These are phyloP conservation scores for Acacia crassicarpa DNA, from an alignment of 306 rosid species.

Conservation along the genomic window DNA sequence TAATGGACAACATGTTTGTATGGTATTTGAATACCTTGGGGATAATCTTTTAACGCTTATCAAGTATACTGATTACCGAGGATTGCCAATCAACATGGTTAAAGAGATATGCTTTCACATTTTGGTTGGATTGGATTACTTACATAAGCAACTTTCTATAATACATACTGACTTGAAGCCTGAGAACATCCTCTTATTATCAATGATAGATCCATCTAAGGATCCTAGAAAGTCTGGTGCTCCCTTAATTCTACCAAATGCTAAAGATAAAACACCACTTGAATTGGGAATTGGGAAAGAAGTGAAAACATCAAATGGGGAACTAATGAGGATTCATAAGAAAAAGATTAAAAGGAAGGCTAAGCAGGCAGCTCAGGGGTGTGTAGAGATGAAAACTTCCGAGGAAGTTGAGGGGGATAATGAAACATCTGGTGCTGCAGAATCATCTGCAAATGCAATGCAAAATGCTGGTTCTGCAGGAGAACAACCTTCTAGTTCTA, in stretches of 20 bases:
- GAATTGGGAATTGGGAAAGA: slow-evolving; percentile 57
- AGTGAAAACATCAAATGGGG: slow-evolving; percentile 65
- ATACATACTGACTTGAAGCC: slow-evolving; percentile 98
- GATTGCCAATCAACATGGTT: slow-evolving; percentile 80
- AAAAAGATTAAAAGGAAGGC: slow-evolving; percentile 86
- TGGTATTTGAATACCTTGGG: slow-evolving; percentile 95
- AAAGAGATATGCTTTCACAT: slow-evolving; percentile 87
- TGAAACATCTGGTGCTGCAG: slow-evolving; percentile 50
- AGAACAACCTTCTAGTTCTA: slow-evolving; percentile 57
- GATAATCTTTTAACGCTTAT: slow-evolving; percentile 91
- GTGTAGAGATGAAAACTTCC: slow-evolving; percentile 63
- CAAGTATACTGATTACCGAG: slow-evolving; percentile 78
- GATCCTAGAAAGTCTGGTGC: slow-evolving; percentile 75
- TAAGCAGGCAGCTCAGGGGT: slow-evolving; percentile 88
- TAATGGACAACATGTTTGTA: slow-evolving; percentile 91
- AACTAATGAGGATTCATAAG: slow-evolving; percentile 72
- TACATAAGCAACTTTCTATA: slow-evolving; percentile 87
- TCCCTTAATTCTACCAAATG: slow-evolving; percentile 61
- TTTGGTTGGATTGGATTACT: slow-evolving; percentile 92
- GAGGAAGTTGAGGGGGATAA: slow-evolving; percentile 57
- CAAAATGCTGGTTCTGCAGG: slow-evolving; percentile 27
- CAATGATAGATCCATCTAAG: slow-evolving; percentile 79
- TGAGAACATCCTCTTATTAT: slow-evolving; percentile 78
- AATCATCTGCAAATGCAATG: slow-evolving; percentile 55
- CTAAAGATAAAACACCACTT: slow-evolving; percentile 55